phyloP scores from a whole-genome alignment of 2,329 filamentous ascomycete species.

The Fusarium tanahbumbuense region DNA sequence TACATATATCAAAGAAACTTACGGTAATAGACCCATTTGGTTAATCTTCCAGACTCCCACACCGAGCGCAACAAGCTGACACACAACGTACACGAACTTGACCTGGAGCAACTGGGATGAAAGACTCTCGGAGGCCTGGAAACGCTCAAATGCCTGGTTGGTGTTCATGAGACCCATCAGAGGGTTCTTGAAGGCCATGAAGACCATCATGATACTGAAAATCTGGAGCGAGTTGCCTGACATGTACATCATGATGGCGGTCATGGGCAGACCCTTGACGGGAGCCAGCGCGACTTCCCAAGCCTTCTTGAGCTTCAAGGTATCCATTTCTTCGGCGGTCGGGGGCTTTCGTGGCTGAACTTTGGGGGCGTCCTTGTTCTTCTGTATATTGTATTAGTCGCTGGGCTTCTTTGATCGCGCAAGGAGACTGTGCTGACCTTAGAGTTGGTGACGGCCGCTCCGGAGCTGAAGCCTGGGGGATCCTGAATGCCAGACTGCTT shows the following conservation, averaged over 20 bases:
- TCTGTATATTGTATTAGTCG: conserved; percentile 50
- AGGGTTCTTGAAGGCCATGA: conserved; percentile 98
- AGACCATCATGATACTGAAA: conserved; percentile 99
- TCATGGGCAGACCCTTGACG: conserved; percentile 96
- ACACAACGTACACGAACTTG: conserved; percentile 87
- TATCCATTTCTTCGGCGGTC: conserved; percentile 88
- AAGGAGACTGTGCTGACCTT: conserved; percentile 60
- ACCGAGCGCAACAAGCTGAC: conserved; percentile 85
- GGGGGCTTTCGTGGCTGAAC: conserved; percentile 71
- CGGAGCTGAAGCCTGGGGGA: conserved; percentile 83
- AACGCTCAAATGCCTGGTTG: conserved; percentile 88
- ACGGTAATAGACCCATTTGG: conserved; percentile 94
- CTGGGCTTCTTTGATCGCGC: neutral
- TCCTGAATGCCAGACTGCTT: conserved; percentile 79
- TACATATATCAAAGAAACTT: conserved; percentile 54
- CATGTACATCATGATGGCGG: conserved; percentile 99
- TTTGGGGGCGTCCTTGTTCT: conserved; percentile 64
- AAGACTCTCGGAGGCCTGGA: conserved; percentile 82
- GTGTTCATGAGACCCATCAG: conserved; percentile 85
- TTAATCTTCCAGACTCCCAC: conserved; percentile 98
- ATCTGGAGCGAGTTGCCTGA: conserved; percentile 98
- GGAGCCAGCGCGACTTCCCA: conserved; percentile 97
- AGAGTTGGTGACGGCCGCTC: conserved; percentile 57
- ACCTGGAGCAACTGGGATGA: conserved; percentile 79
- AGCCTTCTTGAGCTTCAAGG: conserved; percentile 96